Conservation (phyloP, 2,329 filamentous ascomycete species). For the Ophiobolus disseminans region DNA sequence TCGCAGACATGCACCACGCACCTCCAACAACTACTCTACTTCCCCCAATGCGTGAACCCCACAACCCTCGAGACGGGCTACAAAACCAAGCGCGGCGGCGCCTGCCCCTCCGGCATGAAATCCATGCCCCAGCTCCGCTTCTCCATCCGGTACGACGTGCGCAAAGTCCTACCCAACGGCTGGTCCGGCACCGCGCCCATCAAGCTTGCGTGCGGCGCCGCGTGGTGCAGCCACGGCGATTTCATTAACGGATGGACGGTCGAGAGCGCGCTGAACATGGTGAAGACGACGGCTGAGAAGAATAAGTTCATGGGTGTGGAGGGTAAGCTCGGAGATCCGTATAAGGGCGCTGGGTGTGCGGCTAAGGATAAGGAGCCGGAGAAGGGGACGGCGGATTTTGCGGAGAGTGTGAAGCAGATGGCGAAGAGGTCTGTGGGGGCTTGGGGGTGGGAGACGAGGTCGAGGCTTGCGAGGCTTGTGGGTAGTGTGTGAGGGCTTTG, state of each 20-base stretch:
- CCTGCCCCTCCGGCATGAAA: conserved; percentile 54
- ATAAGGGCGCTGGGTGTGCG: conserved; percentile 43
- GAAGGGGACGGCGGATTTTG: conserved; percentile 53
- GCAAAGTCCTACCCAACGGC: conserved; percentile 52
- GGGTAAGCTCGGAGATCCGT: conserved; percentile 46
- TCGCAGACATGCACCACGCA: conserved; percentile 52
- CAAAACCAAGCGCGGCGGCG: conserved; percentile 32
- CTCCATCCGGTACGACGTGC: conserved; percentile 57
- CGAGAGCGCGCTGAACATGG: conserved; percentile 53
- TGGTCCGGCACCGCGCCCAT: conserved; percentile 56
- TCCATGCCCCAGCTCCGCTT: conserved; percentile 58
- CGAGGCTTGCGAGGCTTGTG: conserved; percentile 20
- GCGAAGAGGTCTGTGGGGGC: conserved; percentile 21
- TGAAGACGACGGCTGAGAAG: conserved; percentile 47
- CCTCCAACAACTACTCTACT: conserved; percentile 55
- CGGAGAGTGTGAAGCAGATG: conserved; percentile 44
- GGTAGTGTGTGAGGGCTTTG: too few relatives aligned
- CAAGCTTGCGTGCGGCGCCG: conserved; percentile 51
- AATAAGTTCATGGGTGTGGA: conserved; percentile 46
- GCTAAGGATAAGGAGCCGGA: conserved; percentile 52
- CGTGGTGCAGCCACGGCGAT: conserved; percentile 56
- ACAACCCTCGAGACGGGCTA: conserved; percentile 46
- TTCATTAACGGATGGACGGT: conserved; percentile 58
- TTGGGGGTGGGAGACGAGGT: conserved; percentile 27
- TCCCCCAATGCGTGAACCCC: conserved; percentile 55